These are phyloP conservation scores for Fagopyrum esculentum DNA, from an alignment of 148 eudicot genomes.

Conservation along the genomic window DNA sequence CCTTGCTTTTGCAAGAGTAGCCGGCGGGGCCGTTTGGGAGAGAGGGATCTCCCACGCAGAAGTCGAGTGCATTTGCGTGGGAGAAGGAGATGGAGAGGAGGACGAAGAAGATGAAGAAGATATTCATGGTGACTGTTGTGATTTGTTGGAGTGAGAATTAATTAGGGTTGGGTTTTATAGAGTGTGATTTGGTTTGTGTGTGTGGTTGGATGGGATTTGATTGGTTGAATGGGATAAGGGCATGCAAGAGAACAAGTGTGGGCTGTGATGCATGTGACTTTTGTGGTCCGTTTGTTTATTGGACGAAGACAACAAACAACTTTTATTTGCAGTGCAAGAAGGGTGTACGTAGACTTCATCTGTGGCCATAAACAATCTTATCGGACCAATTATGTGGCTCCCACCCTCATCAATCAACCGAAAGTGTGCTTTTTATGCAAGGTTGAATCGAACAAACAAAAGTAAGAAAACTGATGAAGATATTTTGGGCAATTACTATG, in stretches of 20 bases:
- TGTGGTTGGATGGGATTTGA: background rate
- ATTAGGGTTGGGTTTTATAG: background rate
- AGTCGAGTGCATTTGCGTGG: conserved; percentile 42
- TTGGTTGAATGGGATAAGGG: conserved; percentile 4
- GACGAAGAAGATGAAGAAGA: conserved; percentile 31
- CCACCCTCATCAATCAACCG: background rate
- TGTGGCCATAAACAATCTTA: conserved; percentile 1
- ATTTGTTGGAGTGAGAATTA: background rate
- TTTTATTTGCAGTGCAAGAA: background rate
- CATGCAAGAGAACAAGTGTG: background rate
- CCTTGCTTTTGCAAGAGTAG: conserved; percentile 62
- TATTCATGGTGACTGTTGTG: conserved; percentile 27
- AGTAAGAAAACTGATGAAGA: no score
- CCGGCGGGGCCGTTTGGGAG: conserved; percentile 53
- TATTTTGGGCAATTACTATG: no score
- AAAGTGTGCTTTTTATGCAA: background rate
- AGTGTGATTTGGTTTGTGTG: background rate
- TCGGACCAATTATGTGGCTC: background rate
- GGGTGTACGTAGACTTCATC: background rate
- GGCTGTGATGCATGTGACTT: conserved; percentile 3
- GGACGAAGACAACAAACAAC: background rate
- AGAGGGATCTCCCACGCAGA: conserved; percentile 55
- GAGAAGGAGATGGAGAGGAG: conserved; percentile 19
- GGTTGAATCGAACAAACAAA: no score
- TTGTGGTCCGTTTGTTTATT: background rate